phyloP scores from a whole-genome alignment of 2,329 filamentous ascomycete genomes.

The Triangularia setosa region DNA sequence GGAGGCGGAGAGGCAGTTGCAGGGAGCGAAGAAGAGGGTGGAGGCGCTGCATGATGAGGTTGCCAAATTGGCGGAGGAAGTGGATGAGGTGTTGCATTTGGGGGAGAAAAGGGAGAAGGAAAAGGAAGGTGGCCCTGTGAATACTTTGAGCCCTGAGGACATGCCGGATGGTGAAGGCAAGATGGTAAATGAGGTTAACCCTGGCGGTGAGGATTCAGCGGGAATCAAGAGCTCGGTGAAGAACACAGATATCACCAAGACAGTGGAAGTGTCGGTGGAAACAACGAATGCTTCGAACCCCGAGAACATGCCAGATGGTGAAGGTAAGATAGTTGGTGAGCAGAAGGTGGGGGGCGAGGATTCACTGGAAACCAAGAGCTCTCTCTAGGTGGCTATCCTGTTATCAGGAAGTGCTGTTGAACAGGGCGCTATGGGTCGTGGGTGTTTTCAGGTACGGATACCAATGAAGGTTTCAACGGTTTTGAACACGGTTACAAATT shows the following conservation, averaged over 20 bases:
- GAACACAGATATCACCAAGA: neutral
- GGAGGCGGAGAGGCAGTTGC: conserved; percentile 49
- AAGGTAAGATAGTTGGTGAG: neutral
- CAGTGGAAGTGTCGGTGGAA: neutral
- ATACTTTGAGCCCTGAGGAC: neutral
- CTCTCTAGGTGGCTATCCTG: neutral
- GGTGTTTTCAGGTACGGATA: neutral
- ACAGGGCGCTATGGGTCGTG: neutral
- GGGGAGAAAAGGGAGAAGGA: conserved; percentile 13
- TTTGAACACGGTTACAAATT: neutral
- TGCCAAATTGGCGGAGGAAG: conserved; percentile 30
- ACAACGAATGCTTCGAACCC: neutral
- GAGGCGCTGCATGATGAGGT: conserved; percentile 43
- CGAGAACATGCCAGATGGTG: neutral
- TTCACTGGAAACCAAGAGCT: neutral
- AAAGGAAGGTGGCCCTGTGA: neutral
- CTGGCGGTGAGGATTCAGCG: neutral
- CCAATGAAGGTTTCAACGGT: neutral
- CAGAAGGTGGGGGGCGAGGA: neutral
- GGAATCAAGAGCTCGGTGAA: neutral
- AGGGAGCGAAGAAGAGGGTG: conserved; percentile 31
- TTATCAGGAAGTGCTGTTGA: neutral
- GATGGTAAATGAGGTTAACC: neutral
- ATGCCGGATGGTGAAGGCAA: neutral
- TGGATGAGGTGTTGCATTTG: conserved; percentile 29